Evolutionary conservation across 2,329 filamentous ascomycete species (phyloP), one percentile per base, ranked within the genome.

Genomic region (Fusarium tanahbumbuense): DNA sequence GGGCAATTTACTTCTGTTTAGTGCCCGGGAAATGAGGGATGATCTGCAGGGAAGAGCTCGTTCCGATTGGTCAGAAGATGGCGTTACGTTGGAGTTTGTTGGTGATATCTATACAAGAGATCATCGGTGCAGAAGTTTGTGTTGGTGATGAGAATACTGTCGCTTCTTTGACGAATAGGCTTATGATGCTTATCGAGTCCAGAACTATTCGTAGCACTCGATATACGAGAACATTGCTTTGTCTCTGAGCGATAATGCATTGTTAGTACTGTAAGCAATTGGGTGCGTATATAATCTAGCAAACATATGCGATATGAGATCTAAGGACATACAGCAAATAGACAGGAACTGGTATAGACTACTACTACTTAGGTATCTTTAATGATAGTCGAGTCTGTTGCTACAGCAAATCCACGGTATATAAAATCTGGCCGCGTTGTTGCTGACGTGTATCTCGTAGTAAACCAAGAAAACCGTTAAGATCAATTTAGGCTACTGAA

Each of bases 21-120:
- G 61, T 50, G 28, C 28, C n/a, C 22, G 47, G 47, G 41, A 66
- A 49, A 40, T 56, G 50, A 20, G 37, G 25, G 15, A 67, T 40
- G 67, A 70, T 68, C 53, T 68, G 41, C 62, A 70, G 64, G 62
- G 49, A 23, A 27, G 22, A 16, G 28, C 25, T 40, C 5, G 22
- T 41, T 68, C 45, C 55, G 62, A 70, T 70, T 70, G 62, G 67
- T 5, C 23, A 37, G 18, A 20, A 42, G n/a, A 22, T 41, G 34
- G 41, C 40, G 2, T 32, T 48, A 42, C 34, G 8, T 30, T 20
- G 5, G 30, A 50, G 48, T n/a, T n/a, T 56, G 62, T 63, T 67
- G 53, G 56, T 59, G 62, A 64, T 67, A 12, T 54, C 9, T 41
- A 28, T 41, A 28, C 34, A 22, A 53, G n/a, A 18, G 34, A 53